A percentile compares a stretch with the other conserved stretches of the same genome.
These are phyloP conservation scores for Fusarium bactridioides DNA, from an alignment of 2,329 filamentous ascomycete species.

Conservation along the genomic window DNA sequence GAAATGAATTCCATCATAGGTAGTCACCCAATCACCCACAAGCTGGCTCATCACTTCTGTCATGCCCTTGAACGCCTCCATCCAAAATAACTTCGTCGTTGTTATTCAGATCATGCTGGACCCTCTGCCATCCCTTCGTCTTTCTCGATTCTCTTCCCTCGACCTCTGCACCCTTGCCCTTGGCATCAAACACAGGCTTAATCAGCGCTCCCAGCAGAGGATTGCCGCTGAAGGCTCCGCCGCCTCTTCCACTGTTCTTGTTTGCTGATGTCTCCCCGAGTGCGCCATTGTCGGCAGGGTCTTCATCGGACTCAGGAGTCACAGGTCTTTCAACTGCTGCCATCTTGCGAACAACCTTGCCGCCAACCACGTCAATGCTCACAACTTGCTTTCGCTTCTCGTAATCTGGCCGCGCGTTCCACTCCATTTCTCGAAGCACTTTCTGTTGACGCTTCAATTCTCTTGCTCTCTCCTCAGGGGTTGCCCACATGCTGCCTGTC, in stretches of 20 bases:
- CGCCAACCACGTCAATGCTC: slow-evolving; percentile 81
- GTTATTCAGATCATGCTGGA: slow-evolving; percentile 67
- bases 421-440: slow-evolving; percentile 83
- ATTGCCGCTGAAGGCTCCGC: slow-evolving; percentile 73
- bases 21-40: slow-evolving; percentile 41
- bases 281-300: slow-evolving; percentile 43
- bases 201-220: slow-evolving; percentile 72
- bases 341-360: slow-evolving; percentile 79
- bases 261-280: slow-evolving; percentile 49
- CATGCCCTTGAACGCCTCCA: slow-evolving; percentile 59
- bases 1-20: not conserved
- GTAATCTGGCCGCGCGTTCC: slow-evolving; percentile 84
- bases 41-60: slow-evolving; percentile 49
- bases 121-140: slow-evolving; percentile 62
- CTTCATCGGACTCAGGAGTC: slow-evolving; percentile 58
- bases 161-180: slow-evolving; percentile 57
- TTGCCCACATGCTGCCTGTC: slow-evolving; percentile 76
- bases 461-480: slow-evolving; percentile 79
- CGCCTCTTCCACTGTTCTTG: slow-evolving; percentile 43
- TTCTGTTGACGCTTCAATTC: slow-evolving; percentile 89
- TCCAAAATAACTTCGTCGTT: slow-evolving; percentile 68
- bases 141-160: slow-evolving; percentile 53
- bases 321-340: slow-evolving; percentile 66
- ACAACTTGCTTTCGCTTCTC: slow-evolving; percentile 87
- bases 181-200: slow-evolving; percentile 65